Conservation (phyloP, 1,284 basidiomycete genomes). For the Melampsora larici-populina region DNA sequence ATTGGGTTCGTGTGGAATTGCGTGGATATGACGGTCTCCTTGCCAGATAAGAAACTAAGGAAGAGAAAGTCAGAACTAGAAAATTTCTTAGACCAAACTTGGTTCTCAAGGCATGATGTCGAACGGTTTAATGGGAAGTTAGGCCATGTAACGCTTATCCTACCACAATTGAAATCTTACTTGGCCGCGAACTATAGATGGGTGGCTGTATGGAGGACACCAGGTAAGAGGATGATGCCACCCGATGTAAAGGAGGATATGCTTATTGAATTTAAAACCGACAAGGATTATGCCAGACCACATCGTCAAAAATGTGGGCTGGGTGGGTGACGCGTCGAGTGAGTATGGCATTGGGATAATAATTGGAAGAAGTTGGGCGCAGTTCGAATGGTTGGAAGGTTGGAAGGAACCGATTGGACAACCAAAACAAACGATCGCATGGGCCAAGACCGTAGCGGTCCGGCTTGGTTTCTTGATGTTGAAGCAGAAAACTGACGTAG, state of each 20-base stretch:
- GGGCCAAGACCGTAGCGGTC: constrained; percentile 5
- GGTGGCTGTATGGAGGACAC: neutral
- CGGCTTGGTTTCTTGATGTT: neutral
- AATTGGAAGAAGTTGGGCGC: neutral
- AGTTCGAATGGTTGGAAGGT: neutral
- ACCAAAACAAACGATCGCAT: neutral
- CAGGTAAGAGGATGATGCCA: neutral
- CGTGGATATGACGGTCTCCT: no score
- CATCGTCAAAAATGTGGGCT: neutral
- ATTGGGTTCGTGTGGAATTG: no score
- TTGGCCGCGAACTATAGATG: neutral
- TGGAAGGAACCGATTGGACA: no score
- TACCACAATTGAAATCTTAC: constrained; percentile 7
- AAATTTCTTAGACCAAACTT: neutral
- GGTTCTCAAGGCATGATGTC: neutral
- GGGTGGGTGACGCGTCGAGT: constrained; percentile 5
- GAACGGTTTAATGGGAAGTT: neutral
- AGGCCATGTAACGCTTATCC: neutral
- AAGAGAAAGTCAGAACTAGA: neutral
- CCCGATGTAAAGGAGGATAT: neutral
- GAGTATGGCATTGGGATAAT: neutral
- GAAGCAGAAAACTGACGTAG: no score
- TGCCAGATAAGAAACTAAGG: no score
- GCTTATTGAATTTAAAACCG: neutral
- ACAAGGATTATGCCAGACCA: neutral